Base-by-base conservation (phyloP, 2,329 filamentous ascomycete species). In the Penicillium aurantiogriseum region DNA sequence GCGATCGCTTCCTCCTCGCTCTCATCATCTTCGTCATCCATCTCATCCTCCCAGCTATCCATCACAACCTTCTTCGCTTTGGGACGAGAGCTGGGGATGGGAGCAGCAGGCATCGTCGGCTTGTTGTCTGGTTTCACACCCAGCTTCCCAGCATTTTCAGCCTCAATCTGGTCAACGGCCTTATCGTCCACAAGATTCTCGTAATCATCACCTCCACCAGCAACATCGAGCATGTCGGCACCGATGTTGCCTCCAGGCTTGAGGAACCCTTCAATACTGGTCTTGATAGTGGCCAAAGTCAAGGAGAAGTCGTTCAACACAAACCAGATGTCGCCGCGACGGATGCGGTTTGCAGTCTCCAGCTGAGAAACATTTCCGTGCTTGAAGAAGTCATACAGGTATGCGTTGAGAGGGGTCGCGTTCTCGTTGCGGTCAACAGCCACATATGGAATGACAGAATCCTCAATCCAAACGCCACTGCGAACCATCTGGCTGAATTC, bases 381-480 rank as follows among this genome's bases (percentile, higher is more conserved):
- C 71, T 85, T 89, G 79, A 85, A 92, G 73, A 92, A 93, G 71
- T 92, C 88, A 58, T 88, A 85, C 0, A 92, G 74, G 54, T 74
- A 77, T 0, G 74, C 74, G 51, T 77, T 77, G 15, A 77, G 60
- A 58, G 72, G 60, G 56, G 80, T 77, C 2, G 76, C 69, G 5
- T 74, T 70, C 52, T 88, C 83, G 27, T 85, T 76, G 0, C 84
- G 83, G 63, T 83, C 83, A 11, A 90, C 74, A 5, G 81, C 80
- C 5, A 92, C 79, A 68, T 88, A 84, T 0, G 90, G 90, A 25
- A 93, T 84, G 1, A 88, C 86, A 0, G 87, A 82, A 66, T 90
- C 83, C 65, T 93, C 90, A 0, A 93, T 81, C 75, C 91, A 92
- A 1, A 93, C 84, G 0, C 85, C 88, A 7, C 79, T 79, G 29